A percentile compares a stretch with the other conserved stretches of the same genome.
Evolutionary conservation across 106 monocot genomes (phyloP).

Genomic region (Vanilla planifolia): DNA sequence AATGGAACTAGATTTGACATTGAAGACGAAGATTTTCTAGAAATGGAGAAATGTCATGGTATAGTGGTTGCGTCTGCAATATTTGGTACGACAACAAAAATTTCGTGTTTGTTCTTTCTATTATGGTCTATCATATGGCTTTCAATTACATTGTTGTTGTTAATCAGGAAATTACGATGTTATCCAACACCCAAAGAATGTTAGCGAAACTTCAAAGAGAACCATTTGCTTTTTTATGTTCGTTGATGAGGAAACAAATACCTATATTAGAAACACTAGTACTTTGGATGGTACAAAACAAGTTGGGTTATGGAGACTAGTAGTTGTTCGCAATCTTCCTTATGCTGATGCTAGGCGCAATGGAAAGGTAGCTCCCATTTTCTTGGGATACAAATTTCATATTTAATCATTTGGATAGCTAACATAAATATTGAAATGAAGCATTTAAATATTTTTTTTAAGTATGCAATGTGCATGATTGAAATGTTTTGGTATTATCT

Average conservation of each 20-base stretch:
- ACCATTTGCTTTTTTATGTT: constrained; percentile 86
- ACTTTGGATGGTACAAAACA: constrained; percentile 26
- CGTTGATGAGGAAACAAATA: constrained; percentile 85
- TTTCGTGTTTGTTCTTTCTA: background rate
- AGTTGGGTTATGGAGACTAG: constrained; percentile 82
- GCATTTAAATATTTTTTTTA: too few relatives aligned
- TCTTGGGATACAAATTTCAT: too few relatives aligned
- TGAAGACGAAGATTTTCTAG: constrained; percentile 60
- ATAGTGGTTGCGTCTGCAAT: constrained; percentile 93
- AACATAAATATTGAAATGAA: too few relatives aligned
- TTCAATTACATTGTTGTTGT: constrained; percentile 14
- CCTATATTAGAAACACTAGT: constrained; percentile 69
- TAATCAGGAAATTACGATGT: constrained; percentile 88
- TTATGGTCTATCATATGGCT: background rate
- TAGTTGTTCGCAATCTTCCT: constrained; percentile 83
- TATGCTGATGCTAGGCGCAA: constrained; percentile 83
- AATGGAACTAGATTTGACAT: constrained; percentile 84
- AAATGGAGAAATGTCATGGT: constrained; percentile 86
- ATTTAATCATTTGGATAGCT: too few relatives aligned
- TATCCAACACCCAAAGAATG: constrained; percentile 82
- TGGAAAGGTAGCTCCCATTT: constrained; percentile 61
- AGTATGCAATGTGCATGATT: too few relatives aligned
- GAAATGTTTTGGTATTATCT: too few relatives aligned
- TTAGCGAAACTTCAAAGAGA: constrained; percentile 57
- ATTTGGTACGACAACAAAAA: constrained; percentile 72